Evolutionary conservation across 768 basidiomycete species (phyloP), one percentile per base, ranked within the genome.

Genomic region (Hortiboletus campestris): DNA sequence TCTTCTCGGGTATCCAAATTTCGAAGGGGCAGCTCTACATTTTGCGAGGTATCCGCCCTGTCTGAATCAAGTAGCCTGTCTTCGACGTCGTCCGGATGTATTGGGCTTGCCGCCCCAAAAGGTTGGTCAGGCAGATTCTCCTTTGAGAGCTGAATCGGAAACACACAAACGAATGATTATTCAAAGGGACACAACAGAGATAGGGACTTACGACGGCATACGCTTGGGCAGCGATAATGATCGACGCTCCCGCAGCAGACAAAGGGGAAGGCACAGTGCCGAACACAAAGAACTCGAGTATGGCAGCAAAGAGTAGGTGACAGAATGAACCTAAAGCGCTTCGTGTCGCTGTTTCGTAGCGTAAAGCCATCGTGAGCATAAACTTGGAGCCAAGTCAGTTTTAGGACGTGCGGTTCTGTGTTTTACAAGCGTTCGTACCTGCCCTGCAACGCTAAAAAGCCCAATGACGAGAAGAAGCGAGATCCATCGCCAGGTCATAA

Each of bases 211-310:
- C 60, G 22, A 43, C 46, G 28, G 25, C 25, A 25, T 42, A 42
- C 20, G 20, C 28, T 22, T 59, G 57, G 3, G 60, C 57, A 2
- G 73, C 60, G 36, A 90, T 68, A 59, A 91, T 92, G 54, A 91
- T 81, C 6, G 74, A 41, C 2, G 83, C 84, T 1, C 91, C 91
- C 11, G 83, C 60, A 6, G 85, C 64, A 4, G 85, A 88, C 29
- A 88, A 72, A 2, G 75, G 59, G 1, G 86, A 80, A 0, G 88
- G 89, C 6, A 74, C 67, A 1, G 78, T 78, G 44, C 82, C 75
- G 68, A 92, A 89, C 61, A 88, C 78, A 40, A 86, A 58, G 5
- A 81, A 74, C 66, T 94, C 87, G 12, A 91, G 74, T 16, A 84
- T 65, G 3, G 79, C 74, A 0, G 88, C 84, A 63, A 86, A 91